A percentile compares a stretch with the other conserved stretches of the same genome.
Conservation (phyloP, 306 rosid genomes). For the Pyrus bretschneideri region DNA sequence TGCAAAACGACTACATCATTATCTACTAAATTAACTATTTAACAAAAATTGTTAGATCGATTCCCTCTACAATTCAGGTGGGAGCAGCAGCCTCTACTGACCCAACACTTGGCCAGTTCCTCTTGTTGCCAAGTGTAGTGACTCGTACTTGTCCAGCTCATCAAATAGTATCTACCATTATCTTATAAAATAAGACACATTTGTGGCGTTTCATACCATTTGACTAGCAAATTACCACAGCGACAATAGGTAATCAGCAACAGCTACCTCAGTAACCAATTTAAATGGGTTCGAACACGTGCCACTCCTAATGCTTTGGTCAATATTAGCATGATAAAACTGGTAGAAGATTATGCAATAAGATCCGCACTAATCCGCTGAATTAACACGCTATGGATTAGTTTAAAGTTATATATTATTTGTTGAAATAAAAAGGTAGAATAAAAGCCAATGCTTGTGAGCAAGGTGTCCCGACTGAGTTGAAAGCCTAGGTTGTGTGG, state of each 20-base stretch:
- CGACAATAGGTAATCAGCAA: neutral
- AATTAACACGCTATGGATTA: neutral
- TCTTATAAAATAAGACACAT: neutral
- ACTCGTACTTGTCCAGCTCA: neutral
- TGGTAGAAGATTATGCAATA: neutral
- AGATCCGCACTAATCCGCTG: slow-evolving; percentile 2
- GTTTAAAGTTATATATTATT: neutral
- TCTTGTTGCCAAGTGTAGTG: neutral
- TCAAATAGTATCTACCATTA: neutral
- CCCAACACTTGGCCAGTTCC: neutral
- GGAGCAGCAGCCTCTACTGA: neutral
- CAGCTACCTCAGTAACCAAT: neutral
- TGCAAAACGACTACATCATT: neutral
- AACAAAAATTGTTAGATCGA: neutral
- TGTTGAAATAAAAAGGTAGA: neutral
- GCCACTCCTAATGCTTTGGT: slow-evolving; percentile 21
- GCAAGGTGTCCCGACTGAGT: slow-evolving; percentile 29
- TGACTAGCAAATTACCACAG: slow-evolving; percentile 1
- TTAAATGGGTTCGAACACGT: slow-evolving; percentile 20
- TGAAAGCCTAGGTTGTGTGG: slow-evolving; percentile 23
- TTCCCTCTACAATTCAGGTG: neutral
- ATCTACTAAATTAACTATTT: neutral
- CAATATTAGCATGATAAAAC: slow-evolving; percentile 16
- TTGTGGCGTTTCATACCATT: neutral
- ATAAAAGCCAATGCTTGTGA: slow-evolving; percentile 22